A percentile compares a stretch with the other conserved stretches of the same genome.
These are phyloP conservation scores for Trametes villosa DNA, from an alignment of 768 basidiomycete genomes.

Conservation along the genomic window DNA sequence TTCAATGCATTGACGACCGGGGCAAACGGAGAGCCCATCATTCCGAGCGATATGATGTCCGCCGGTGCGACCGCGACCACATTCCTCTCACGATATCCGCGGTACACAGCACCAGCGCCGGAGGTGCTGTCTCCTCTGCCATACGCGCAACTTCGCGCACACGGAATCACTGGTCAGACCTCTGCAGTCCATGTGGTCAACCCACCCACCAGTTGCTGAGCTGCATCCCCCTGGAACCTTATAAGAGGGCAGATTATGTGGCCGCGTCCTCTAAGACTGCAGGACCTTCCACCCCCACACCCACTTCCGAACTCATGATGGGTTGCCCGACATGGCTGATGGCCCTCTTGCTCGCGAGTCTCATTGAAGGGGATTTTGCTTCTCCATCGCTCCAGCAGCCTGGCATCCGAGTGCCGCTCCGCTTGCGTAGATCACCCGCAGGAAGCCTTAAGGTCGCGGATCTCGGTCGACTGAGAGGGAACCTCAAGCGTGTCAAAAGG, in stretches of 20 bases:
- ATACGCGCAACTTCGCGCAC: neutral
- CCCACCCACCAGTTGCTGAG: neutral
- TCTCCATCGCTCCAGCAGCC: neutral
- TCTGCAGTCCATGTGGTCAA: neutral
- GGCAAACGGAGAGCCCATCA: too few relatives aligned
- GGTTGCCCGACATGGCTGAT: neutral
- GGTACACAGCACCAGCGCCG: too few relatives aligned
- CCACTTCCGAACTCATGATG: too few relatives aligned
- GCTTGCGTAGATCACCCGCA: too few relatives aligned
- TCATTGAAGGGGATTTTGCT: neutral
- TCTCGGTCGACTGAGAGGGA: neutral
- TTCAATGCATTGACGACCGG: too few relatives aligned
- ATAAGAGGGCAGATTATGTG: too few relatives aligned
- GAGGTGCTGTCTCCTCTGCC: neutral
- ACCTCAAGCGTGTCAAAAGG: neutral
- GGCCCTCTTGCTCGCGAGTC: neutral
- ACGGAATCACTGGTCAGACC: neutral
- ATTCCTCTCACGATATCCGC: too few relatives aligned
- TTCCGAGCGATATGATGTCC: too few relatives aligned
- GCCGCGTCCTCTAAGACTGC: too few relatives aligned
- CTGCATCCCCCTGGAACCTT: too few relatives aligned
- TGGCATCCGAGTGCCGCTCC: conserved; percentile 1
- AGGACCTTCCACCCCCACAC: too few relatives aligned
- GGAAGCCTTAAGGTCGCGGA: neutral
- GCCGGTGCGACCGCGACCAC: too few relatives aligned